These are phyloP conservation scores for Lasiosphaeria ovina DNA, from an alignment of 495 filamentous ascomycete species.

Conservation along the genomic window DNA sequence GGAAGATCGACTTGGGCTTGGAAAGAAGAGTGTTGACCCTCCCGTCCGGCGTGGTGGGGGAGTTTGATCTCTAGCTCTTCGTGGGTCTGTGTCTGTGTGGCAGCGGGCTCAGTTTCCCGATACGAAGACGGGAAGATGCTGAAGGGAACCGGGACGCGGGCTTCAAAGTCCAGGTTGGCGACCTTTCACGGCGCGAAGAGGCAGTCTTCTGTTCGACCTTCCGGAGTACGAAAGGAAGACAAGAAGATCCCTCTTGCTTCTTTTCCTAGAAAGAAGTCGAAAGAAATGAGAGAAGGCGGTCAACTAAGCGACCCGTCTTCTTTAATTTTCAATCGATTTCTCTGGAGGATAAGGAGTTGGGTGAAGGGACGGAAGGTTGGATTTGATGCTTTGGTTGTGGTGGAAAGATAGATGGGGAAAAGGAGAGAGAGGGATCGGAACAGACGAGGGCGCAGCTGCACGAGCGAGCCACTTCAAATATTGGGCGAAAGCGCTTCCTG, in stretches of 20 bases:
- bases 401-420: conserved; percentile 20
- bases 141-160: conserved; percentile 97
- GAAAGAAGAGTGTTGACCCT: conserved; percentile 75
- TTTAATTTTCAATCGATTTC: conserved; percentile 33
- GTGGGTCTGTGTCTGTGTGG: conserved; percentile 63
- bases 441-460: conserved; percentile 27
- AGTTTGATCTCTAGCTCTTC: conserved; percentile 88
- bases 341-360: conserved; percentile 14
- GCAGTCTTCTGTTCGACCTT: conserved; percentile 84
- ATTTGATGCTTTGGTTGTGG: conserved; percentile 29
- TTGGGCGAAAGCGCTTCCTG: conserved; percentile 26
- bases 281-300: conserved; percentile 38
- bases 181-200: conserved; percentile 63
- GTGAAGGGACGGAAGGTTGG: conserved; percentile 17
- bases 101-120: conserved; percentile 82
- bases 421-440: conserved; percentile 15
- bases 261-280: conserved; percentile 53
- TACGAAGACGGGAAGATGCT: conserved; percentile 99
- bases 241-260: conserved; percentile 87
- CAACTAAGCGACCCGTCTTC: conserved; percentile 35
- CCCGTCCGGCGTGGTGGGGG: conserved; percentile 83
- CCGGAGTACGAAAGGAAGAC: conserved; percentile 92
- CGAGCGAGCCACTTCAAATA: conserved; percentile 37
- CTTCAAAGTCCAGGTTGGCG: conserved; percentile 99
- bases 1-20: conserved; percentile 59